Evolutionary conservation across 495 filamentous ascomycete genomes (phyloP), one percentile per base, ranked within the genome.

Genomic region (Tuber microsphaerosporum): DNA sequence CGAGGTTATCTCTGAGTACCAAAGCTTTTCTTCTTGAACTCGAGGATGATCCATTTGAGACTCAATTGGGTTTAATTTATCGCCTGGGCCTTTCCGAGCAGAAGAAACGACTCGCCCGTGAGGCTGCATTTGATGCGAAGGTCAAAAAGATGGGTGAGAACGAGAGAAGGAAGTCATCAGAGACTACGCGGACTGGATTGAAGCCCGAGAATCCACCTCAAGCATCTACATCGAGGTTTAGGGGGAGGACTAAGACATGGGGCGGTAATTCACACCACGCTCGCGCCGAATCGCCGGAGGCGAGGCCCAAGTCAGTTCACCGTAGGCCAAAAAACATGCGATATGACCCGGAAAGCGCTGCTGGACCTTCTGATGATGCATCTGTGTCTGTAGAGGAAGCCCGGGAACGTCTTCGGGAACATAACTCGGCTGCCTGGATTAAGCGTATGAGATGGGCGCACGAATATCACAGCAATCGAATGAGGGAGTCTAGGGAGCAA

Each of bases 11-110:
- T 0, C 70, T 99, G 2, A 89, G 93, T 69, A 91, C 90, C 71
- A 93, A 91, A 82, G 92, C 90, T 0, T 83, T 98, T 16, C 84
- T 97, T 37, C 93, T 98, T 75, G 93, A 97, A 76, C 85, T 99
- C 70, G 95, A 99, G 84, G 95, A 99, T 83, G 93, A 95, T 72
- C 91, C 92, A 1, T 99, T 99, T 81, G 95, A 99, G 82, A 97
- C 94, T 91, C 97, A 97, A 81, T 87, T 99, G 34, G 92, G 93
- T 0, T 88, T 91, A 78, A 99, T 98, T 70, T 98, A 98, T 80
- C 90, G 94, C 9, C 88, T 91, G 34, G 95, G 96, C 2, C 85
- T 97, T 37, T 86, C 93, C 71, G 95, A 99, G 81, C 93, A 97
- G 84, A 88, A 90, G 81, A 94, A 97, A 81, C 89, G 95, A 20